phyloP scores from a whole-genome alignment of 345 rosid genomes.

The Stellera chamaejasme region DNA sequence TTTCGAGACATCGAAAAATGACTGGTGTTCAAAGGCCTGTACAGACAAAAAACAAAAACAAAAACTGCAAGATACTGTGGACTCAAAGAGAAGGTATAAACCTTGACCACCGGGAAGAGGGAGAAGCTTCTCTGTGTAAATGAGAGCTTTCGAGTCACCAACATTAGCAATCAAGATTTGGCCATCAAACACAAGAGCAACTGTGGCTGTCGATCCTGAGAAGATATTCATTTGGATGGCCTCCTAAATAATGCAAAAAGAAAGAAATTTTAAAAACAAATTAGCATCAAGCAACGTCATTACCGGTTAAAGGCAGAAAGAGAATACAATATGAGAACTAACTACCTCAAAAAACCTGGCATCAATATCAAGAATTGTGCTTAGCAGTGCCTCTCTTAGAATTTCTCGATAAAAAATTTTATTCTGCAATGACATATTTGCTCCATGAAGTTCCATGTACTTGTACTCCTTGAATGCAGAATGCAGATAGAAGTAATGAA shows the following conservation, averaged over 20 bases:
- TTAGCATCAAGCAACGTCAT: background rate
- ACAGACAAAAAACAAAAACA: background rate
- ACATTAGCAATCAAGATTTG: constrained; percentile 18
- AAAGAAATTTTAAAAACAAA: background rate
- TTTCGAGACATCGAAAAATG: background rate
- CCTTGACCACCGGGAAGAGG: background rate
- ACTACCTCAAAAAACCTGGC: constrained; percentile 15
- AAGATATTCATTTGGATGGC: constrained; percentile 9
- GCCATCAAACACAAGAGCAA: constrained; percentile 8
- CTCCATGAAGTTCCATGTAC: constrained; percentile 1
- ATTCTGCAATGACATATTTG: background rate
- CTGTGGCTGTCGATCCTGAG: constrained; percentile 17
- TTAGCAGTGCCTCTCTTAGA: constrained; percentile 18
- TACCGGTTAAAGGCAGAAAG: background rate
- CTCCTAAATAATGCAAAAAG: constrained; percentile 2
- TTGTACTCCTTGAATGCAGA: constrained; percentile 13
- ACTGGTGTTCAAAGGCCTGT: background rate
- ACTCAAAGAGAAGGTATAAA: background rate
- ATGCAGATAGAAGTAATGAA: constrained; percentile 18
- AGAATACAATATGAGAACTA: background rate
- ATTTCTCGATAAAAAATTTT: constrained; percentile 4
- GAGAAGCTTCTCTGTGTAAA: constrained; percentile 11
- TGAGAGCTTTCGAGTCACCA: constrained; percentile 22
- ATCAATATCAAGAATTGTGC: constrained; percentile 19
- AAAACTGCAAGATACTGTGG: background rate